phyloP scores from a whole-genome alignment of 495 filamentous ascomycete genomes.

The Penicillium canariense region DNA sequence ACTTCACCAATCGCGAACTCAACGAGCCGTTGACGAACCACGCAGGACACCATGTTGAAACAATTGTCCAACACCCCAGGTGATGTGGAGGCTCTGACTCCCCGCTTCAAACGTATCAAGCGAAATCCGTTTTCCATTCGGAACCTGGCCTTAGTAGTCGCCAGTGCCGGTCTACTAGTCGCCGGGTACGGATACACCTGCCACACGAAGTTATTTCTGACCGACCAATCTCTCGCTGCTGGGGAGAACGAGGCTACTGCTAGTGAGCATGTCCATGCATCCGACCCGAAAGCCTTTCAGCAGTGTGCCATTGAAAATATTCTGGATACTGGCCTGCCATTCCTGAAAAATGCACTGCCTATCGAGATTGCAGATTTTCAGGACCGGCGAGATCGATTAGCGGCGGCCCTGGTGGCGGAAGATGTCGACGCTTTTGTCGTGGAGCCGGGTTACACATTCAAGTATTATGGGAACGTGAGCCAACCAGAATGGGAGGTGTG shows the following conservation, averaged over 20 bases:
- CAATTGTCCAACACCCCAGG: background rate
- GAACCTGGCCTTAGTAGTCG: background rate
- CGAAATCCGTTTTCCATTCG: constrained; percentile 3
- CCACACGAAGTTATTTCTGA: background rate
- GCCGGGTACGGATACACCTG: constrained; percentile 5
- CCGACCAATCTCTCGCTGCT: background rate
- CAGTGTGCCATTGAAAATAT: constrained; percentile 46
- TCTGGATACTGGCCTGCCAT: constrained; percentile 40
- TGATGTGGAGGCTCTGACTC: background rate
- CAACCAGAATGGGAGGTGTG: constrained; percentile 57
- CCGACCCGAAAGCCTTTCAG: constrained; percentile 26
- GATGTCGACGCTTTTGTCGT: constrained; percentile 49
- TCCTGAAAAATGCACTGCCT: constrained; percentile 42
- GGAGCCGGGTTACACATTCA: constrained; percentile 57
- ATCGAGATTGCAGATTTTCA: constrained; percentile 43
- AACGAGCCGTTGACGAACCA: too few relatives aligned
- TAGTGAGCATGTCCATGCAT: background rate
- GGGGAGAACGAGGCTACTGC: background rate
- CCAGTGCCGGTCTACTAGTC: background rate
- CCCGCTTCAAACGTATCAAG: background rate
- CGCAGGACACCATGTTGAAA: constrained; percentile 8
- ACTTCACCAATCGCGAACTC: too few relatives aligned
- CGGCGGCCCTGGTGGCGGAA: constrained; percentile 43
- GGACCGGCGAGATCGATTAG: constrained; percentile 44
- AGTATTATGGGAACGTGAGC: constrained; percentile 55